These are phyloP conservation scores for Neobulgaria alba DNA, from an alignment of 2,329 filamentous ascomycete species.

Conservation along the genomic window DNA sequence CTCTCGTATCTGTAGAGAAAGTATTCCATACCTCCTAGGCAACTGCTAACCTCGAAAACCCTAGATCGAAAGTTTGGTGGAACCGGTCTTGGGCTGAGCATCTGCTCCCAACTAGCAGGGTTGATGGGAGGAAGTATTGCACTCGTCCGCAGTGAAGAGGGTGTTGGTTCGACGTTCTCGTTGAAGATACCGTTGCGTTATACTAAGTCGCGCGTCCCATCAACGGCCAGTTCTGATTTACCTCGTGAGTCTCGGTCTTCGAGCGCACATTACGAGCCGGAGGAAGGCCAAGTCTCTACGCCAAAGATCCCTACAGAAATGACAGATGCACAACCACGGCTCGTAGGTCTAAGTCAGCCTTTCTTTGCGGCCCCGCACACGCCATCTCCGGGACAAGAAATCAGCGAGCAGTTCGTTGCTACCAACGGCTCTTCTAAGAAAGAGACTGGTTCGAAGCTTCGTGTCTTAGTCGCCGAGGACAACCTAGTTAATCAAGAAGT, in stretches of 20 bases:
- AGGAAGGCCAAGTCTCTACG: conserved; percentile 7
- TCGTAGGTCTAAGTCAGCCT: conserved; percentile 75
- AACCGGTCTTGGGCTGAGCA: conserved; percentile 79
- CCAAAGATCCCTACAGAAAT: conserved; percentile 34
- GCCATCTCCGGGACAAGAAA: conserved; percentile 9
- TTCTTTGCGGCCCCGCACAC: conserved; percentile 48
- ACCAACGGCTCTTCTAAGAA: conserved; percentile 57
- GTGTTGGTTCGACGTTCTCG: conserved; percentile 70
- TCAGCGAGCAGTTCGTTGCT: conserved; percentile 54
- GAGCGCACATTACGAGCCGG: conserved; percentile 21
- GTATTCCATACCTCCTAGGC: too few relatives aligned
- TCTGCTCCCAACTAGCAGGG: conserved; percentile 76
- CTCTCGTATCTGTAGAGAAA: too few relatives aligned
- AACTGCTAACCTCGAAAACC: too few relatives aligned
- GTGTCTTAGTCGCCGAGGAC: conserved; percentile 79
- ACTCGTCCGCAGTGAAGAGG: conserved; percentile 57
- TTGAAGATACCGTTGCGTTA: conserved; percentile 77
- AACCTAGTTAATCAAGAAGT: conserved; percentile 58
- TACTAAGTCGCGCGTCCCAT: conserved; percentile 45
- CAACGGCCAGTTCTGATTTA: conserved; percentile 19
- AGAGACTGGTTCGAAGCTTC: conserved; percentile 53
- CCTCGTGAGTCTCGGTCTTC: conserved; percentile 26
- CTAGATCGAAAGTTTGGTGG: conserved; percentile 85
- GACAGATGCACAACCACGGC: conserved; percentile 61
- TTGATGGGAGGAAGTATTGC: conserved; percentile 75